Evolutionary conservation across 805 yeast genomes (phyloP), one percentile per base, ranked within the genome.

Genomic region (Millerozyma acaciae): DNA sequence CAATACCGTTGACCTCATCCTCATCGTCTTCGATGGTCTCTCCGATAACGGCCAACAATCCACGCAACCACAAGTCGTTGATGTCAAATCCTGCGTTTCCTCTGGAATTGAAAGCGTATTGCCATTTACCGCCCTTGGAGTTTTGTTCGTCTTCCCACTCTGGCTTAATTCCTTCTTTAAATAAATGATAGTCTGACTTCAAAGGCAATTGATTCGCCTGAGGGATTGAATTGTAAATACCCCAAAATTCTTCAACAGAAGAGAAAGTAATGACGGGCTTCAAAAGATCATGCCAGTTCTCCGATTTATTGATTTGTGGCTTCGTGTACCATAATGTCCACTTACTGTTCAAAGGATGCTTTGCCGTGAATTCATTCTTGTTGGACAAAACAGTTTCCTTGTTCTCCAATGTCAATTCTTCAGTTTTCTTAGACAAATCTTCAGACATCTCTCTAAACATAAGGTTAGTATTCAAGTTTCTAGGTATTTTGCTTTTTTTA

Each of bases 191-290:
- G 65, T 93, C 97, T 8, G 96, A 84, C 63, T 81, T 85, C 52
- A 82, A 56, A 49, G 97, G 97, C 57, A 93, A 74, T 57, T 88
- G 96, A 43, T 78, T 77, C 32, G 95, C 96, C 50, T 78, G 79
- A 47, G 97, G 97, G 50, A 93, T 81, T 26, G 94, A 84, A 64
- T 93, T 89, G 72, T 78, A 84, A 46, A 90, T 83, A 16, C 97
- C 98, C 98, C 98, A 93, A 70, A 93, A 93, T 62, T 90, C 97
- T 70, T 93, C 98, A 33, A 93, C 97, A n/a, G 96, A 79, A 35
- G 80, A 75, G 51, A 93, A 87, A 16, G 94, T 78, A 48, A 88
- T 90, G 32, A 93, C 94, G 37, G 96, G 94, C 68, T 88, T 88
- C 55, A 93, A 74, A 45, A 88, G 74, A 54, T 89, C 95, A 35